Percentiles rank a stretch among this genome's conserved stretches.
Conservation (phyloP, 208 protist genomes). For the Porcisia deanei region DNA sequence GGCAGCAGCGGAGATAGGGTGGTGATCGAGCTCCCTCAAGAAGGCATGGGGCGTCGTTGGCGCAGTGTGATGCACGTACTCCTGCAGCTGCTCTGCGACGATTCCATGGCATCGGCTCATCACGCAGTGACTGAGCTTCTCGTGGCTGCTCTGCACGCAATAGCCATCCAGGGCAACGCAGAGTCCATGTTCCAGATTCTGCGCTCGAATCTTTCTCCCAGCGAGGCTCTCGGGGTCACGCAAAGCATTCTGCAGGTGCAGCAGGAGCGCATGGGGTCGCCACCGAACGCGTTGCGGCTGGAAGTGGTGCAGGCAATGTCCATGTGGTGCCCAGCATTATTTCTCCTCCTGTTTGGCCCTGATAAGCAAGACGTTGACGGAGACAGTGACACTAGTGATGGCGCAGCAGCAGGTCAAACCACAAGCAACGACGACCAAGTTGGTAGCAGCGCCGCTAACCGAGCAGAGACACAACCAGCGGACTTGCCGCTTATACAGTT, state of each 20-base stretch:
- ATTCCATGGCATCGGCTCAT: neutral
- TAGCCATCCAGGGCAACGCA: slow-evolving; percentile 1
- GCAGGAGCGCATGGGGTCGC: slow-evolving; percentile 7
- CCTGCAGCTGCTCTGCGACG: slow-evolving; percentile 19
- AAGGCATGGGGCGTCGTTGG: neutral
- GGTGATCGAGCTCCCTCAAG: neutral
- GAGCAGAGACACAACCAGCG: slow-evolving; percentile 12
- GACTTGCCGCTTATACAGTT: slow-evolving; percentile 29
- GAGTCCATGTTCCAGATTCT: slow-evolving; percentile 7
- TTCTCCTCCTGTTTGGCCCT: slow-evolving; percentile 25
- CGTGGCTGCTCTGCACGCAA: slow-evolving; percentile 13
- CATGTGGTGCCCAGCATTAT: slow-evolving; percentile 28
- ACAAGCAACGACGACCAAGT: neutral
- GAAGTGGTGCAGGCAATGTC: slow-evolving; percentile 31
- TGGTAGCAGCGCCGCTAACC: neutral
- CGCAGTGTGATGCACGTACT: slow-evolving; percentile 15
- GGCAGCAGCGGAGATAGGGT: neutral
- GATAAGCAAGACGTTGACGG: neutral
- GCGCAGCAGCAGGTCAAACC: neutral
- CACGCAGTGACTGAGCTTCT: slow-evolving; percentile 27
- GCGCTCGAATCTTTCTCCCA: slow-evolving; percentile 12
- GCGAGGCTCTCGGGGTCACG: neutral
- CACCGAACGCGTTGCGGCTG: slow-evolving; percentile 31
- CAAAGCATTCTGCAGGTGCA: slow-evolving; percentile 16
- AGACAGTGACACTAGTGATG: neutral